These are phyloP conservation scores for Trametes pubescens DNA, from an alignment of 1,284 basidiomycete species.

Conservation along the genomic window DNA sequence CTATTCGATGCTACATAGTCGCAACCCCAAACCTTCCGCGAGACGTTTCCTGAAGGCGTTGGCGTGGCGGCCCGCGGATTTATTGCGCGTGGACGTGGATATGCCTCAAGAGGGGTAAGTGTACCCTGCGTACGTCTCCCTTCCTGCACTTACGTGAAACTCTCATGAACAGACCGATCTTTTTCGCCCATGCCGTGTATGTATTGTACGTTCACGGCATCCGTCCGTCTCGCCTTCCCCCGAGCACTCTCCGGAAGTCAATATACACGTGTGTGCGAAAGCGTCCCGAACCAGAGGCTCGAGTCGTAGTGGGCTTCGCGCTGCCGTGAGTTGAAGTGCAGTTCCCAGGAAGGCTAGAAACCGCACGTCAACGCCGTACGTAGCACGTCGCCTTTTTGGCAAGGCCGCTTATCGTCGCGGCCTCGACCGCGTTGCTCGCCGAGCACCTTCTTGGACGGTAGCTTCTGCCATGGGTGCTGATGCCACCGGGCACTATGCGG, in stretches of 20 bases:
- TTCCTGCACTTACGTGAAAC: slow-evolving; percentile 13
- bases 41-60: neutral
- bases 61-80: slow-evolving; percentile 14
- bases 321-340: slow-evolving; percentile 6
- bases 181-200: slow-evolving; percentile 10
- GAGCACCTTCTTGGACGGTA: neutral
- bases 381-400: slow-evolving; percentile 2
- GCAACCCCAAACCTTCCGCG: slow-evolving; percentile 13
- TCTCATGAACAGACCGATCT: neutral
- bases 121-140: neutral
- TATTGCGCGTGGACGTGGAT: slow-evolving; percentile 3
- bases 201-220: slow-evolving; percentile 10
- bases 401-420: slow-evolving; percentile 13
- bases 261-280: slow-evolving; percentile 15
- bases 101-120: slow-evolving; percentile 11
- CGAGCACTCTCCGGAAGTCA: slow-evolving; percentile 17
- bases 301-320: neutral
- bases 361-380: slow-evolving; percentile 10
- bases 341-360: neutral
- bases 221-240: slow-evolving; percentile 8
- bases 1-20: neutral
- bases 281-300: neutral
- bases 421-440: slow-evolving; percentile 10
- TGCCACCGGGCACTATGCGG: slow-evolving; percentile 16
- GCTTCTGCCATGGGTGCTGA: slow-evolving; percentile 13